phyloP scores from a whole-genome alignment of 371 early-diverging fungal genomes.

The Rhizopus sp. region DNA sequence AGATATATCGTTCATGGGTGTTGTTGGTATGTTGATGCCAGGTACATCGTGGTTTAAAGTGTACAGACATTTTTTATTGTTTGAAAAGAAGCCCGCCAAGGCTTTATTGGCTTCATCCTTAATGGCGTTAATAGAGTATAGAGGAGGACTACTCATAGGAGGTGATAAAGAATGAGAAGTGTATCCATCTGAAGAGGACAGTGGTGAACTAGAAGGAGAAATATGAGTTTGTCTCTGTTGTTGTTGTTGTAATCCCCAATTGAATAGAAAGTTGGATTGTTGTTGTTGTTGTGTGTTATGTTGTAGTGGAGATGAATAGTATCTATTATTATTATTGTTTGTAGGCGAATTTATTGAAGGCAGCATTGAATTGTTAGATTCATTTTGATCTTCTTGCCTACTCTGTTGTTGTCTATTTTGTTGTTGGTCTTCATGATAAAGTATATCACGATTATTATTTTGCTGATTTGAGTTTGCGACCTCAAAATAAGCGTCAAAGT shows the following conservation, averaged over 20 bases:
- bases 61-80: constrained; percentile 5
- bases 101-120: constrained; percentile 20
- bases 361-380: background rate
- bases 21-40: constrained; percentile 31
- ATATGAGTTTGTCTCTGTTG: constrained; percentile 2
- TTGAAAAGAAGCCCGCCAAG: constrained; percentile 14
- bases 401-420: constrained; percentile 6
- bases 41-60: constrained; percentile 15
- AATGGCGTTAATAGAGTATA: constrained; percentile 5
- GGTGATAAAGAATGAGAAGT: constrained; percentile 24
- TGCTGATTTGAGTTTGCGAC: constrained; percentile 25
- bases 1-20: constrained; percentile 16
- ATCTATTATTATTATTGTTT: constrained; percentile 3
- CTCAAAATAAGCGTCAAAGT: constrained; percentile 32
- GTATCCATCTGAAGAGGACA: constrained; percentile 25
- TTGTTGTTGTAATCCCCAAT: too few species aligned
- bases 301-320: constrained; percentile 3
- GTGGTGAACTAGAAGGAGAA: constrained; percentile 24
- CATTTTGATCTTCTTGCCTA: too few species aligned
- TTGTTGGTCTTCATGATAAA: constrained; percentile 21
- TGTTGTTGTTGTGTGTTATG: constrained; percentile 8
- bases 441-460: constrained; percentile 13
- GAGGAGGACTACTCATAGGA: constrained; percentile 13
- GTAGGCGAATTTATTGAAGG: constrained; percentile 1
- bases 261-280: background rate